Base-by-base conservation (phyloP, 441 rosid genomes). In the Capsella rubella region DNA sequence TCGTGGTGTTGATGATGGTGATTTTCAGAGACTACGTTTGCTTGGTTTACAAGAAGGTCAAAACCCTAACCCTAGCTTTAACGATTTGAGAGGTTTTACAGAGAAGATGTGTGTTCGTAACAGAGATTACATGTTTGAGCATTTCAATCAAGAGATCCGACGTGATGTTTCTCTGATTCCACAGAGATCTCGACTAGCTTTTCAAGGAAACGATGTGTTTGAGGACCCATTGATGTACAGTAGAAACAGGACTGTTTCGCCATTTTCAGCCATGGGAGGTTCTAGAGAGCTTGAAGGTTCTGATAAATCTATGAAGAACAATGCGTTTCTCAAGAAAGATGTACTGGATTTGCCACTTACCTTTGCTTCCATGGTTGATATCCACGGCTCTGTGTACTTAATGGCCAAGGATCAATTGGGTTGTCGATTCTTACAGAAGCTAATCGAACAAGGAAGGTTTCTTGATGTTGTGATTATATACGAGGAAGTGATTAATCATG, bases 401-500 rank as follows among this genome's bases (percentile, higher is more conserved):
- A 79, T 85, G 89, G 96, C 96, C 2, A 87, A 88, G 73, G 89
- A 87, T 70, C 91, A 88, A 78, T 70, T 85, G 71, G 94, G 89
- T 64, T 88, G 90, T 79, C 73, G 89, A 62, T 79, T 82, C 75
- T 79, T 92, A 49, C 94, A 92, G 58, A 83, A 82, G 67, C 58
- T 88, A 32, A 69, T 88, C 31, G 82, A 79, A 15, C 88, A 82
- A 80, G 90, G 92, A 79, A 80, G 82, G 0, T 75, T 50, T 15
- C 69, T 69, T 12, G 87, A 88, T 67, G 53, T 73, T 5, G 74
- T 82, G 61, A 70, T 87, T 21, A 78, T 90, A 53, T 92, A 82
- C 76, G 62, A 64, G 15, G 91, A 83, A 64, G 72, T 88, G 27
- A 79, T 90, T 55, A 78, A 78, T 76, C 82, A 90, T 78, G 69